Evolutionary conservation across 2,329 filamentous ascomycete species (phyloP).

Genomic region (Hypoxylon sp.): DNA sequence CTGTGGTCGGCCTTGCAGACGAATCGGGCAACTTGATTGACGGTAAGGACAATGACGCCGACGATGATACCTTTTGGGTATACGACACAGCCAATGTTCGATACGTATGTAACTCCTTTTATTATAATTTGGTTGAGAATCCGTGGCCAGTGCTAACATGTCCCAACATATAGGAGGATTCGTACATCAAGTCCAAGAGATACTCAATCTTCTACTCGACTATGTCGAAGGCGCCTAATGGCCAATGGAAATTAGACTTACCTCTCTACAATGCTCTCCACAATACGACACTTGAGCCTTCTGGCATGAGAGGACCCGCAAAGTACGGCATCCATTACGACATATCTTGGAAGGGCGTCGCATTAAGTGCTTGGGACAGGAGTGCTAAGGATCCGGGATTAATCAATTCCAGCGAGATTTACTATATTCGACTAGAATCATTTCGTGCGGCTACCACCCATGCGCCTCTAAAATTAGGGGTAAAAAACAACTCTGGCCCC

Average conservation of each 20-base stretch:
- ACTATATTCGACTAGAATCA: constrained; percentile 47
- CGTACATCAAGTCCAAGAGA: constrained; percentile 44
- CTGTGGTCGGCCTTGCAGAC: constrained; percentile 47
- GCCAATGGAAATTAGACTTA: constrained; percentile 44
- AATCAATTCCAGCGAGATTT: no score
- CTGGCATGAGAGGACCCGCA: no score
- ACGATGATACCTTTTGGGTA: no score
- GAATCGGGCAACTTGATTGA: no score
- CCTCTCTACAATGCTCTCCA: constrained; percentile 48
- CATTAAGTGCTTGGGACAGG: constrained; percentile 44
- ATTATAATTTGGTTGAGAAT: no score
- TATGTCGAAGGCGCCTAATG: constrained; percentile 42
- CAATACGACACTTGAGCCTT: constrained; percentile 46
- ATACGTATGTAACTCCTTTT: no score
- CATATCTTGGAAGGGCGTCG: constrained; percentile 47
- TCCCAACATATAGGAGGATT: constrained; percentile 44
- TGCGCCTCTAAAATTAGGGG: constrained; percentile 40
- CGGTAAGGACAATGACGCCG: no score
- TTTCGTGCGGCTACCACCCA: constrained; percentile 40
- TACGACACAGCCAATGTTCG: no score
- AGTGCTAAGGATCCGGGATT: no score
- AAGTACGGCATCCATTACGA: no score
- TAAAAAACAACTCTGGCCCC: constrained; percentile 37
- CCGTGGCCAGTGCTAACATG: no score
- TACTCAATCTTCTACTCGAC: constrained; percentile 52